These are phyloP conservation scores for Ploettnerulaceae sp. DNA, from an alignment of 2,329 filamentous ascomycete species.

Conservation along the genomic window DNA sequence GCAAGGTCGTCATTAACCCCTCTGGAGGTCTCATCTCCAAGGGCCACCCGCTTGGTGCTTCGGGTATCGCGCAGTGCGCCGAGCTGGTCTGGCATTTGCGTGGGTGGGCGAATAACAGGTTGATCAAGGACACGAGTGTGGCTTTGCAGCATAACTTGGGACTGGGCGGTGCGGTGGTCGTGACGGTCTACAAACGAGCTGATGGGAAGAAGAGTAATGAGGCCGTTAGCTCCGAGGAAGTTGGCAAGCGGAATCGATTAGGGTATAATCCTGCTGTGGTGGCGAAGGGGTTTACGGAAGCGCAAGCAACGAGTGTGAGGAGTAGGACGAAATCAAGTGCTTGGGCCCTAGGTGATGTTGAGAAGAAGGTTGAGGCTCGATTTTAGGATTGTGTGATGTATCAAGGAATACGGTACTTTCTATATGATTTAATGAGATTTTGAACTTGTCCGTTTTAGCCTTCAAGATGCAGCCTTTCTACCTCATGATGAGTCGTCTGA, in stretches of 20 bases:
- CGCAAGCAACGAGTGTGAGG: constrained; percentile 66
- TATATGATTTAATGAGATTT: no score
- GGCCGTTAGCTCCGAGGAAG: constrained; percentile 55
- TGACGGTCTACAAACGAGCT: constrained; percentile 80
- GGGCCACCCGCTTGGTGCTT: constrained; percentile 89
- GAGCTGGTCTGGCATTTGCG: constrained; percentile 94
- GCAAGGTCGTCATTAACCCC: constrained; percentile 76
- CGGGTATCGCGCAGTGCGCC: constrained; percentile 91
- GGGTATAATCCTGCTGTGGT: constrained; percentile 91
- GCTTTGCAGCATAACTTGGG: constrained; percentile 92
- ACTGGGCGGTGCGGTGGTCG: constrained; percentile 83
- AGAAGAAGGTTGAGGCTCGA: constrained; percentile 67
- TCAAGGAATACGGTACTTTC: no score
- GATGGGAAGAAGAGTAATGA: constrained; percentile 66
- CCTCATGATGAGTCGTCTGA: no score
- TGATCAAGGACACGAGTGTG: constrained; percentile 61
- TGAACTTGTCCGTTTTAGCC: no score
- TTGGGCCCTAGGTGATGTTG: constrained; percentile 74
- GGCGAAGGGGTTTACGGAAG: constrained; percentile 80
- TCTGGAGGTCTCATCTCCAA: constrained; percentile 94
- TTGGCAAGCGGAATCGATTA: constrained; percentile 62
- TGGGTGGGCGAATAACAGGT: constrained; percentile 91
- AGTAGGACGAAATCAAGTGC: constrained; percentile 60
- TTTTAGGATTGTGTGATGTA: no score
- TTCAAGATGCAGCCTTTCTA: no score